phyloP scores from a whole-genome alignment of 2,329 filamentous ascomycete species.

The Fusarium robinianum region DNA sequence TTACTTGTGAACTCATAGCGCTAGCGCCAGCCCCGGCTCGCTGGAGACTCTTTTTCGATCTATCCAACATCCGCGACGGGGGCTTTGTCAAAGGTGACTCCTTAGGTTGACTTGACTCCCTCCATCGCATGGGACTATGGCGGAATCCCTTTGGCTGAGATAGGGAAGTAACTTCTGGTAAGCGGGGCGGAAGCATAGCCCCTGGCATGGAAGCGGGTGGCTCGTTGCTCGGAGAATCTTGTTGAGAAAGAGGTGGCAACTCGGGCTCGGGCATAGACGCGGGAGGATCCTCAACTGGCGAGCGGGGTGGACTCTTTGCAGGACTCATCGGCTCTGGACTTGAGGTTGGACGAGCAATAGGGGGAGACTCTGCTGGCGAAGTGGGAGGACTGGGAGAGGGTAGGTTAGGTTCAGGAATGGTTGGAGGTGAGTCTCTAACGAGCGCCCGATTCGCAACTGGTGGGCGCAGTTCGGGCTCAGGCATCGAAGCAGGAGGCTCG shows the following conservation, averaged over 20 bases:
- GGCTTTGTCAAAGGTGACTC: slow-evolving; percentile 57
- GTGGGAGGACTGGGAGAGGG: too few species aligned
- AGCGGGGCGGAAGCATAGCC: slow-evolving; percentile 43
- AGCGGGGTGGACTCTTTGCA: neutral
- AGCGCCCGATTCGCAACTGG: neutral
- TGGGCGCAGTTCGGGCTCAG: neutral
- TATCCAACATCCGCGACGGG: slow-evolving; percentile 37
- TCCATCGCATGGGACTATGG: slow-evolving; percentile 58
- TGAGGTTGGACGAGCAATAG: neutral
- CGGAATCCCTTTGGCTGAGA: slow-evolving; percentile 64
- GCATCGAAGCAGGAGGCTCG: slow-evolving; percentile 20
- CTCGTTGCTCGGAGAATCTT: slow-evolving; percentile 1
- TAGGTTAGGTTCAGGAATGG: too few species aligned
- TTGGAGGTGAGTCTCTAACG: too few species aligned
- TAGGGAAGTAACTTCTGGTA: slow-evolving; percentile 57
- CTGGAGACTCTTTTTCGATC: slow-evolving; percentile 15
- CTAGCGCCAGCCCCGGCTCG: neutral
- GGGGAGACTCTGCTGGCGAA: neutral
- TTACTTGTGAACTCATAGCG: slow-evolving; percentile 3
- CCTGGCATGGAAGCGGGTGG: slow-evolving; percentile 20
- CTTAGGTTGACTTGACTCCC: slow-evolving; percentile 39
- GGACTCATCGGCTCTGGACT: slow-evolving; percentile 7
- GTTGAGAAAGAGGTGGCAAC: slow-evolving; percentile 13
- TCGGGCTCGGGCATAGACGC: slow-evolving; percentile 25
- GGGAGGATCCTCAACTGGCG: slow-evolving; percentile 13